Evolutionary conservation across 345 rosid species (phyloP).

Genomic region (Kandelia obovata): DNA sequence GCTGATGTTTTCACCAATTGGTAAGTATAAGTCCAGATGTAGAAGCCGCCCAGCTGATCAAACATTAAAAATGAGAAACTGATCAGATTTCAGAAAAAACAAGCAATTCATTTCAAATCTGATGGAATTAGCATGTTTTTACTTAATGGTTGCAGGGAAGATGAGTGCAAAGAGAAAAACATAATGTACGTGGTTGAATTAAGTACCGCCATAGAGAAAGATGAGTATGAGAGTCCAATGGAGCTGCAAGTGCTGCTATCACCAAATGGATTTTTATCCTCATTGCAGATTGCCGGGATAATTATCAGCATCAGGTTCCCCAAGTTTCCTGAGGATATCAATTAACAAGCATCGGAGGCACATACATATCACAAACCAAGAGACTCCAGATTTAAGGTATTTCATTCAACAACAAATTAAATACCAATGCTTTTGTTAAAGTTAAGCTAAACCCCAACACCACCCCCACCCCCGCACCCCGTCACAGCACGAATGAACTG

Average conservation of each 20-base stretch:
- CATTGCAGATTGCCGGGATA: conserved; percentile 80
- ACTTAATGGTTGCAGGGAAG: background rate
- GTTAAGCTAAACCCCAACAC: no score
- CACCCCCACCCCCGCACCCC: no score
- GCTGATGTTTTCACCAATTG: conserved; percentile 58
- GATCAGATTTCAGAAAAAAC: background rate
- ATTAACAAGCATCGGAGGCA: no score
- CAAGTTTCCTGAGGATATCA: conserved; percentile 54
- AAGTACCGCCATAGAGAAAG: conserved; percentile 96
- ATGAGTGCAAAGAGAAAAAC: background rate
- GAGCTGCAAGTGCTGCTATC: conserved; percentile 45
- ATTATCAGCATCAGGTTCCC: conserved; percentile 79
- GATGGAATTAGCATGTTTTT: background rate
- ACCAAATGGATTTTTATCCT: conserved; percentile 77
- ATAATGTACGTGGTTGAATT: no score
- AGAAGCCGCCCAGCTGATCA: conserved; percentile 86
- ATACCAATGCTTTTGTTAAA: no score
- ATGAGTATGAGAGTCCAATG: conserved; percentile 75
- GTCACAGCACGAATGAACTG: background rate
- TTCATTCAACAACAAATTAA: no score
- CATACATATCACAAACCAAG: no score
- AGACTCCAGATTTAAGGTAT: no score
- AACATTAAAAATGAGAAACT: background rate
- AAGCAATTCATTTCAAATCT: background rate
- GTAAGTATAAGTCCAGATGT: conserved; percentile 79